These are phyloP conservation scores for Cryoendolithus antarcticus DNA, from an alignment of 2,329 filamentous ascomycete genomes.

Conservation along the genomic window DNA sequence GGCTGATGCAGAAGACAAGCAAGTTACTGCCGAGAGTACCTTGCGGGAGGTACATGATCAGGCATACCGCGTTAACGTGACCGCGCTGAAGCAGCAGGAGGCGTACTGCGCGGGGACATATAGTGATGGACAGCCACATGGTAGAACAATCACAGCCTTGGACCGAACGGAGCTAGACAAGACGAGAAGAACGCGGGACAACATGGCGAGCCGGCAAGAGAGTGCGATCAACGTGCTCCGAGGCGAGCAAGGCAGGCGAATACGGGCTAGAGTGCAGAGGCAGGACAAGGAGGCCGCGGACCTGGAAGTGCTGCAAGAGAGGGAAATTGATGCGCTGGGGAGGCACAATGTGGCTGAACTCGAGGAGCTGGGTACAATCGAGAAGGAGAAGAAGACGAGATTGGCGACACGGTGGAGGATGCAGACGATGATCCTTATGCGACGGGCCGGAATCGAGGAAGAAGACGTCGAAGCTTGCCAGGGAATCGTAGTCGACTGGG, in stretches of 20 bases:
- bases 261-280: conserved; percentile 23
- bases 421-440: too few relatives aligned
- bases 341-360: conserved; percentile 1
- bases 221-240: conserved; percentile 36
- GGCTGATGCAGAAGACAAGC: conserved; percentile 32
- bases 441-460: too few relatives aligned
- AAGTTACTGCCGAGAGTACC: conserved; percentile 31
- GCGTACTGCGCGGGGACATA: conserved; percentile 32
- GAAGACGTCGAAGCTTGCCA: too few relatives aligned
- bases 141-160: conserved; percentile 31
- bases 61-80: conserved; percentile 31
- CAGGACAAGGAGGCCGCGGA: conserved; percentile 28
- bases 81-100: conserved; percentile 36
- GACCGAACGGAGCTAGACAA: conserved; percentile 32
- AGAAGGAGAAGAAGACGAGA: too few relatives aligned
- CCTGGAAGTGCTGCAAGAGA: conserved; percentile 22
- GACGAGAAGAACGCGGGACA: conserved; percentile 25
- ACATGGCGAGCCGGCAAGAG: conserved; percentile 30
- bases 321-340: conserved; percentile 24
- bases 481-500: too few relatives aligned
- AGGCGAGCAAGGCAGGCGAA: conserved; percentile 31
- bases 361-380: too few relatives aligned
- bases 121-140: conserved; percentile 17
- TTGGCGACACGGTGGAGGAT: too few relatives aligned
- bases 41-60: conserved; percentile 28